phyloP scores from a whole-genome alignment of 805 yeast species.

The Cyberlindnera bimundalis region DNA sequence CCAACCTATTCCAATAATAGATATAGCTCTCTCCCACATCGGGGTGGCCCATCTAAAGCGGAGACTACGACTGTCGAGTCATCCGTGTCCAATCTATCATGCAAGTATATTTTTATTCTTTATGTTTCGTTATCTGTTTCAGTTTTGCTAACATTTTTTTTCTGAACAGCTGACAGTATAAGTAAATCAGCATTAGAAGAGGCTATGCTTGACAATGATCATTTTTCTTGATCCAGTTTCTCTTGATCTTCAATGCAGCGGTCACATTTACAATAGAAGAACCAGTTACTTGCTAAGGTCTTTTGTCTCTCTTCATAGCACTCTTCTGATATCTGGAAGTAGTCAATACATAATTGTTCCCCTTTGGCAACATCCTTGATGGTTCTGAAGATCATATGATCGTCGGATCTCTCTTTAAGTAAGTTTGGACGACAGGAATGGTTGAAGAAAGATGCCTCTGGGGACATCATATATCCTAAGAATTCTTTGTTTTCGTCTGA shows the following conservation, averaged over 20 bases:
- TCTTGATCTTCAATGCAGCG: constrained; percentile 35
- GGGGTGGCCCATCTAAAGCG: neutral
- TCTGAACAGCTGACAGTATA: constrained; percentile 31
- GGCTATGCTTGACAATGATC: constrained; percentile 36
- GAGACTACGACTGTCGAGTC: constrained; percentile 17
- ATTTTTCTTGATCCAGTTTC: constrained; percentile 22
- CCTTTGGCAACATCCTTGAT: constrained; percentile 36
- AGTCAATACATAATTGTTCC: constrained; percentile 57
- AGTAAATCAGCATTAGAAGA: constrained; percentile 41
- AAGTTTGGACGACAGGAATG: constrained; percentile 64
- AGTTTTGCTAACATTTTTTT: neutral
- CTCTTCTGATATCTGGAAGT: constrained; percentile 49
- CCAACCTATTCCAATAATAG: neutral
- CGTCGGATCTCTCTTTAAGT: constrained; percentile 38
- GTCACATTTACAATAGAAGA: constrained; percentile 52
- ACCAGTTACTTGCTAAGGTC: constrained; percentile 51
- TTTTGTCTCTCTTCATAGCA: constrained; percentile 38
- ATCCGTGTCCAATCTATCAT: constrained; percentile 32
- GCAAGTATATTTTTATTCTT: constrained; percentile 18
- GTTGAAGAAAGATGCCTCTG: constrained; percentile 64
- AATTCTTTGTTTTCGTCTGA: constrained; percentile 47
- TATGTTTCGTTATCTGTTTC: neutral
- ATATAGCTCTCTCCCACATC: neutral
- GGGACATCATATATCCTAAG: constrained; percentile 57
- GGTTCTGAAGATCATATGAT: constrained; percentile 42